Evolutionary conservation across 2,329 filamentous ascomycete species (phyloP).

Genomic region (Xylariaceae sp.): DNA sequence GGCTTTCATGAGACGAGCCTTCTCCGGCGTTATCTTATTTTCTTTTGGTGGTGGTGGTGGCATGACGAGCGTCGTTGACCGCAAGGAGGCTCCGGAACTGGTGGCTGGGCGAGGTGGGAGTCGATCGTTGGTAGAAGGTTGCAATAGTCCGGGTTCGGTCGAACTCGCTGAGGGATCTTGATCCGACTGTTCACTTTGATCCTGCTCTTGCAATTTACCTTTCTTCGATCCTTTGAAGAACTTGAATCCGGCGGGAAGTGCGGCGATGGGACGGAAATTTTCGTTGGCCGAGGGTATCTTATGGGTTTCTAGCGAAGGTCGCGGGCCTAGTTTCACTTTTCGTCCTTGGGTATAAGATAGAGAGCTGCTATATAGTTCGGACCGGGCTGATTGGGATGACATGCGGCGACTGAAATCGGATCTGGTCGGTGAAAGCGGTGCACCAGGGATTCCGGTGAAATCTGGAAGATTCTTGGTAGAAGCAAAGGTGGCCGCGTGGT

Average conservation of each 20-base stretch:
- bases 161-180: conserved; percentile 34
- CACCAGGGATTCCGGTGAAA: conserved; percentile 41
- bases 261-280: conserved; percentile 66
- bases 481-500: conserved; percentile 46
- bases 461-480: conserved; percentile 46
- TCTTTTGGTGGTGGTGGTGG: conserved; percentile 35
- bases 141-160: conserved; percentile 31
- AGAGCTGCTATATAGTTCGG: conserved; percentile 44
- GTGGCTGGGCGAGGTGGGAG: conserved; percentile 38
- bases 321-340: conserved; percentile 84
- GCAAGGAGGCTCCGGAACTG: conserved; percentile 42
- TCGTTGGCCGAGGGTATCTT: conserved; percentile 57
- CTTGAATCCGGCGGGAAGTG: conserved; percentile 76
- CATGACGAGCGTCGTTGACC: conserved; percentile 39
- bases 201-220: conserved; percentile 35
- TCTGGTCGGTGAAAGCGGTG: conserved; percentile 41
- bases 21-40: conserved; percentile 72
- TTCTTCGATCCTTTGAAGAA: conserved; percentile 55
- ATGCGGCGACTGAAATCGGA: conserved; percentile 39
- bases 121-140: conserved; percentile 31
- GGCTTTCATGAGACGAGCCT: conserved; percentile 87
- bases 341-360: conserved; percentile 51
- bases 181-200: conserved; percentile 26
- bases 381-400: conserved; percentile 48
- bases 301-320: conserved; percentile 65